Evolutionary conservation across 2,329 filamentous ascomycete genomes (phyloP), one percentile per base, ranked within the genome.

Genomic region (Pseudogymnoascus sp.): DNA sequence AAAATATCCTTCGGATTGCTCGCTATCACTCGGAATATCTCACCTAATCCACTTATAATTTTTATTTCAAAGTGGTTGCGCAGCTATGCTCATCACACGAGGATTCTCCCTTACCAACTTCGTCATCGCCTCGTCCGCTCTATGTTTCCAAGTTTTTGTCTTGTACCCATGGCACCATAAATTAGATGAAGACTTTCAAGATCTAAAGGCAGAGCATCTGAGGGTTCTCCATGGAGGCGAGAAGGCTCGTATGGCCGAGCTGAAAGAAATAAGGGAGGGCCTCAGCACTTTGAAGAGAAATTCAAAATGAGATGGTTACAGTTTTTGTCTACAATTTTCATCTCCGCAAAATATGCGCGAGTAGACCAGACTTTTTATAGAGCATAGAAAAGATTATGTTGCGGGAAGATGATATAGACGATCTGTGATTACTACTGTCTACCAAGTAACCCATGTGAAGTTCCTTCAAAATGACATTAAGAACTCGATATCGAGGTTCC

Each of bases 121-220:
- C 67, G 68, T 76, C 57, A 77, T 83, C 57, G 80, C 77, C 5
- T 73, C 75, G 6, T 80, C 79, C 0, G 80, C 80, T 0, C 74
- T 83, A 6, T 71, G 71, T 18, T 83, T 83, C 68, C 80, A 82
- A 67, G 76, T 81, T 41, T 80, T 80, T 60, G 80, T 83, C 12
- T 72, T 83, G 4, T 82, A 82, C 64, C 80, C 80, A 1, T 83
- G 80, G 80, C 80, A 82, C 66, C 73, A 82, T 57, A 71, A 76
- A 62, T 69, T 82, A 1, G 79, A 82, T 33, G 74, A 76, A 11
- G 76, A 80, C 38, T 82, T 83, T 65, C 70, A 76, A 57, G 68
- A 73, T 14, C 67, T 82, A 53, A 79, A 77, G 64, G 71, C 70
- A 37, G 79, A 81, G 61, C 76, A 81, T 61, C 15, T 53, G 47